These are phyloP conservation scores for Berkeleyomyces basicola DNA, from an alignment of 2,329 filamentous ascomycete species.

Conservation along the genomic window DNA sequence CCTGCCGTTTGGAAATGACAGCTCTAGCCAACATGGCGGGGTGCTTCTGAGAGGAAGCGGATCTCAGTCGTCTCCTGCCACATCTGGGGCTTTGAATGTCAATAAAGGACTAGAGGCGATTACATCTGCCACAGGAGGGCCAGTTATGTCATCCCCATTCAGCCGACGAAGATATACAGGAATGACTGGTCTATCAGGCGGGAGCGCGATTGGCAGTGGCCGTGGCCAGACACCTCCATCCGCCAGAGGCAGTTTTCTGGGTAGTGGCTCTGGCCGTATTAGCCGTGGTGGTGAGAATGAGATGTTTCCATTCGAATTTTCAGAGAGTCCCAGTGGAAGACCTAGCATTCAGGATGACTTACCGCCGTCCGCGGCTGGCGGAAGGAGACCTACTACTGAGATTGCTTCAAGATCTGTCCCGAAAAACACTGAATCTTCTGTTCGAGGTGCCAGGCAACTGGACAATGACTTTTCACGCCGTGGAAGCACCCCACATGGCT, in stretches of 20 bases:
- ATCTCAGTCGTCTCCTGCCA: neutral
- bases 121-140: conserved; percentile 11
- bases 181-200: conserved; percentile 19
- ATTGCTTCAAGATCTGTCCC: neutral
- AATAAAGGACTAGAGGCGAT: neutral
- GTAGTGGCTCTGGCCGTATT: conserved; percentile 4
- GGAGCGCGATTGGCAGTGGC: conserved; percentile 16
- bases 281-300: conserved; percentile 9
- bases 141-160: conserved; percentile 28
- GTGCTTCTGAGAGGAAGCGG: neutral
- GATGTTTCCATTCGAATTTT: conserved; percentile 9
- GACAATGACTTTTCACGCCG: neutral
- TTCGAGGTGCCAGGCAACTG: neutral
- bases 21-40: conserved; percentile 47
- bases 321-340: conserved; percentile 28
- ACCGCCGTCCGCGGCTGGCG: conserved; percentile 21
- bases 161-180: conserved; percentile 31
- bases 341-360: conserved; percentile 41
- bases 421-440: neutral
- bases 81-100: neutral
- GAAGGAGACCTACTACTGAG: conserved; percentile 18
- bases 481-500: neutral
- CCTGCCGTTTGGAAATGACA: conserved; percentile 44
- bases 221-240: conserved; percentile 29
- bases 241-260: conserved; percentile 28